phyloP scores from a whole-genome alignment of 768 basidiomycete species.

The Boletus sensibilis region DNA sequence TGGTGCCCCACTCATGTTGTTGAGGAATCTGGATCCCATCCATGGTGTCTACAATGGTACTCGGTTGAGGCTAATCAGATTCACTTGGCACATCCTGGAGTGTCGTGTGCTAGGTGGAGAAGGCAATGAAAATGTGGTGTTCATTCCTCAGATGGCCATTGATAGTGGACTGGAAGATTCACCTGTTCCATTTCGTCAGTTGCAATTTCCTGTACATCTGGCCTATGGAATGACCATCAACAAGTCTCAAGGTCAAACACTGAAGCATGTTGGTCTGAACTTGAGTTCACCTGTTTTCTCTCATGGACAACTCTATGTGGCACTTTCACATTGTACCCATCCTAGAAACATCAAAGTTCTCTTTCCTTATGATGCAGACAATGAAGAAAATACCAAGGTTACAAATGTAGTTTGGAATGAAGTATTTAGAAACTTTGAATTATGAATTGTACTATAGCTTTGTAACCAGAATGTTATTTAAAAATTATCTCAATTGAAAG shows the following conservation, averaged over 20 bases:
- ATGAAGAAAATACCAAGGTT: too few species aligned
- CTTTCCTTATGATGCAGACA: too few species aligned
- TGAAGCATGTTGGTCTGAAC: slow-evolving; percentile 34
- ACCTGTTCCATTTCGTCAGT: slow-evolving; percentile 21
- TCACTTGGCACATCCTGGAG: too few species aligned
- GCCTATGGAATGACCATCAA: slow-evolving; percentile 41
- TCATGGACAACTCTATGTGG: slow-evolving; percentile 40
- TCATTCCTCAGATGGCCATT: slow-evolving; percentile 15
- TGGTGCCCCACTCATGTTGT: too few species aligned
- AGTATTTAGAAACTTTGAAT: not conserved
- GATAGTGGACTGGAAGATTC: slow-evolving; percentile 16
- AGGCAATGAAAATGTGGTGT: too few species aligned
- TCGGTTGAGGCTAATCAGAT: too few species aligned
- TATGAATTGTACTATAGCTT: too few species aligned
- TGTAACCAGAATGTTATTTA: too few species aligned
- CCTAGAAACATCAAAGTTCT: not conserved
- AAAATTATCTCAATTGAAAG: too few species aligned
- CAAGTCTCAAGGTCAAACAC: slow-evolving; percentile 40
- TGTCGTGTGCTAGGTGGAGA: too few species aligned
- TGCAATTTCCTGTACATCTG: slow-evolving; percentile 35
- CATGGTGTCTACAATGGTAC: too few species aligned
- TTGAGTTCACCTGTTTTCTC: slow-evolving; percentile 29
- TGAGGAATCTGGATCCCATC: too few species aligned
- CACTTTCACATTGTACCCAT: not conserved
- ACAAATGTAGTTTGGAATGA: not conserved